phyloP scores from a whole-genome alignment of 768 basidiomycete genomes.

The Steccherinum ochraceum region DNA sequence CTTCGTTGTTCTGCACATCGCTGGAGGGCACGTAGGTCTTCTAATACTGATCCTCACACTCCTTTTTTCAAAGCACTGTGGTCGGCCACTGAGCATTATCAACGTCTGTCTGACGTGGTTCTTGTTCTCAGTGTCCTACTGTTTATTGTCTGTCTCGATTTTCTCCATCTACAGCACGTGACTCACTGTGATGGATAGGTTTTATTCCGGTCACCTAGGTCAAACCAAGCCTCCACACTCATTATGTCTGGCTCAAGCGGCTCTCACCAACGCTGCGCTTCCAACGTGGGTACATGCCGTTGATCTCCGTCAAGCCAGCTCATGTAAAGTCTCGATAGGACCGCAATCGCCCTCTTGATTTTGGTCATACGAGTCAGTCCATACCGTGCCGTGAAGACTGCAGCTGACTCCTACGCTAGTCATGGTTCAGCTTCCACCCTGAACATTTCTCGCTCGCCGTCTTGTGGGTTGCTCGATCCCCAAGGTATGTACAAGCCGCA shows the following conservation, averaged over 20 bases:
- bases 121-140: conserved; percentile 46
- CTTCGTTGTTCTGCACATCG: conserved; percentile 42
- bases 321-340: too few relatives aligned
- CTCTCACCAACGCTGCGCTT: conserved; percentile 44
- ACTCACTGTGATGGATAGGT: conserved; percentile 13
- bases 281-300: conserved; percentile 48
- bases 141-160: conserved; percentile 38
- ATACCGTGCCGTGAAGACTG: too few relatives aligned
- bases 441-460: too few relatives aligned
- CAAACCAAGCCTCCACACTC: conserved; percentile 18
- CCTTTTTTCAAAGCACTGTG: conserved; percentile 33
- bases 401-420: too few relatives aligned
- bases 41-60: conserved; percentile 43
- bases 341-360: too few relatives aligned
- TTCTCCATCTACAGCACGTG: neutral
- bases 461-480: too few relatives aligned
- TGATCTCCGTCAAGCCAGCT: too few relatives aligned
- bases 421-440: too few relatives aligned
- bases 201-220: conserved; percentile 26
- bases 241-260: conserved; percentile 45
- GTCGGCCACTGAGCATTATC: conserved; percentile 41
- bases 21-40: conserved; percentile 48
- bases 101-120: conserved; percentile 56
- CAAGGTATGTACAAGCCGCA: too few relatives aligned
- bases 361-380: too few relatives aligned